Evolutionary conservation across 768 basidiomycete genomes (phyloP).

Genomic region (Leccinum uliginosum): DNA sequence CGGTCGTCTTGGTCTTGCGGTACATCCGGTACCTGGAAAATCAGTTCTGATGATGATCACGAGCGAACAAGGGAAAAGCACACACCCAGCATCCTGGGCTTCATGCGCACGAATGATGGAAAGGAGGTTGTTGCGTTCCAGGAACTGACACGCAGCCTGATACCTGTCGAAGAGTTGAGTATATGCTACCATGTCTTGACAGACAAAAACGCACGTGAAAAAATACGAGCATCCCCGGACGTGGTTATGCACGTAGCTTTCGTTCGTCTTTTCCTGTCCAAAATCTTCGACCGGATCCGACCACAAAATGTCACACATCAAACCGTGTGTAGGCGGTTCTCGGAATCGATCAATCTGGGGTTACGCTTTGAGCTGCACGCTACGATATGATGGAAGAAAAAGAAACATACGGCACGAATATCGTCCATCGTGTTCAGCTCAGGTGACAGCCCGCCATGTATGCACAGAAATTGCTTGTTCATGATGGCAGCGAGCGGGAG

Average conservation of each 20-base stretch:
- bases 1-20: slow-evolving; percentile 95
- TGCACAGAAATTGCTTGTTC: slow-evolving; percentile 99
- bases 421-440: slow-evolving; percentile 96
- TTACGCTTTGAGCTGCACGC: neutral
- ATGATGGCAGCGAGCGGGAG: slow-evolving; percentile 95
- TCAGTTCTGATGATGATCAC: neutral
- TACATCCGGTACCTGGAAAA: slow-evolving; percentile 88
- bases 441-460: slow-evolving; percentile 94
- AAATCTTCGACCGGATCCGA: slow-evolving; percentile 98
- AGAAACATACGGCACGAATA: slow-evolving; percentile 66
- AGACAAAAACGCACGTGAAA: slow-evolving; percentile 56
- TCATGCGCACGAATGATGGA: slow-evolving; percentile 98
- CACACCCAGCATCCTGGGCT: slow-evolving; percentile 96
- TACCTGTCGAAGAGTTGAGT: slow-evolving; percentile 51
- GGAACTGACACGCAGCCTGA: slow-evolving; percentile 93
- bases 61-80: neutral
- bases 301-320: slow-evolving; percentile 99
- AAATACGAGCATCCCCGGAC: slow-evolving; percentile 97
- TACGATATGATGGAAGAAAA: neutral
- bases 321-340: slow-evolving; percentile 93
- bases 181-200: neutral
- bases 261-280: slow-evolving; percentile 86
- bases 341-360: slow-evolving; percentile 92
- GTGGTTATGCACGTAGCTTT: slow-evolving; percentile 92
- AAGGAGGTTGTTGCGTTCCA: slow-evolving; percentile 93